Conservation (phyloP, 2,329 filamentous ascomycete genomes). For the Monilinia fructicola region DNA sequence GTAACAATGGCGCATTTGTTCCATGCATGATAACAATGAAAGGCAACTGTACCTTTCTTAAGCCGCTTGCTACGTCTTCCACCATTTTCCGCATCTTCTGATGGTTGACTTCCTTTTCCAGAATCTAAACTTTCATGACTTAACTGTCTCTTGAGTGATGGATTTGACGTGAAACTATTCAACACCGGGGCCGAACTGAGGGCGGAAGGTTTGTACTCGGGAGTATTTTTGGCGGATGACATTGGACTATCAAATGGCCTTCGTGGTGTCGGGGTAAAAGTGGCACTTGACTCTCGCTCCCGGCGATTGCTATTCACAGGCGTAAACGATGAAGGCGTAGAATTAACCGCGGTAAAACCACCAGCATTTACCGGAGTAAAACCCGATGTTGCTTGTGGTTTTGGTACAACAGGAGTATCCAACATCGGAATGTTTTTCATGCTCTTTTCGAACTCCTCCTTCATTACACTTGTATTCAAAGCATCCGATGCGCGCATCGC, state of each 20-base stretch:
- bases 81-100: constrained; percentile 56
- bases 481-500: constrained; percentile 57
- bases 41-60: constrained; percentile 69
- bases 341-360: constrained; percentile 67
- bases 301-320: constrained; percentile 49
- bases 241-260: constrained; percentile 61
- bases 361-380: constrained; percentile 48
- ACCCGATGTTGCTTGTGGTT: constrained; percentile 36
- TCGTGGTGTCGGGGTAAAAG: constrained; percentile 52
- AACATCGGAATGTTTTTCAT: constrained; percentile 41
- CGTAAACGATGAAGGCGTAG: constrained; percentile 53
- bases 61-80: constrained; percentile 88
- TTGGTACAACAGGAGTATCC: constrained; percentile 36
- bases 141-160: constrained; percentile 71
- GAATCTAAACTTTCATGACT: constrained; percentile 53
- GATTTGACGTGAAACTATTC: constrained; percentile 52
- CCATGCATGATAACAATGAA: constrained; percentile 15
- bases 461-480: constrained; percentile 54
- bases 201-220: constrained; percentile 59
- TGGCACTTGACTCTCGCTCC: constrained; percentile 53
- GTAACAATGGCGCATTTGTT: constrained; percentile 15
- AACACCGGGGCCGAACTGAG: constrained; percentile 52
- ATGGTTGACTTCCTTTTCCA: constrained; percentile 36
- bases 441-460: constrained; percentile 41
- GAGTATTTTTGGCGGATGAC: constrained; percentile 62